Base-by-base conservation (phyloP, 805 yeast genomes). In the Metschnikowia lachancei region DNA sequence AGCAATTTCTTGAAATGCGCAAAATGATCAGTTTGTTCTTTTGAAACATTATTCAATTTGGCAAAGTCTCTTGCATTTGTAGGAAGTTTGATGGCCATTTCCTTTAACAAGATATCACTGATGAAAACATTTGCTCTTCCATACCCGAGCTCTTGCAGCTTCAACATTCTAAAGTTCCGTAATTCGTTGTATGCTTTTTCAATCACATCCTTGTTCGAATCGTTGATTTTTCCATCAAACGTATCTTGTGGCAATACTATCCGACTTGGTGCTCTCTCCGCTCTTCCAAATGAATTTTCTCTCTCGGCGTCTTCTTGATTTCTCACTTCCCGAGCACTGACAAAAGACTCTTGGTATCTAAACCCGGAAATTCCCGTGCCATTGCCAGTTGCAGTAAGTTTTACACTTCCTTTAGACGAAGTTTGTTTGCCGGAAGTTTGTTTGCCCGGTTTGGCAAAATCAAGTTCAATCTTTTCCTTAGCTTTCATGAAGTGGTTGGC, bases 11-110 rank as follows among this genome's bases (percentile, higher is more conserved):
- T 72, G 60, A 78, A 78, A 47, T 63, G 56, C 34, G 54, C 55
- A 54, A 74, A 78, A 50, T 62, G 57, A 2, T 62, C 58, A 26
- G 58, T 41, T 29, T 63, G 70, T 6, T 63, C 62, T 46, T 62
- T 56, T 22, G 62, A 58, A 16, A 74, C 61, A 4, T 68, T 76
- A 0, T 57, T 61, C 39, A 80, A 54, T 40, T 57, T 60, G 6
- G 67, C 62, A 59, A 70, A 84, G 34, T 73, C 83, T 14, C 56
- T 60, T 37, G 73, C 72, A 13, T 72, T 74, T 2, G 71, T 68
- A 1, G 90, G 89, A 28, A 83, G 65, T 41, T 64, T 68, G 16
- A 60, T 52, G 0, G 87, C 80, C 81, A 83, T 75, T 36, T 79
- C 82, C 49, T 72, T 71, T 47, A 83, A 58, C 0, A 80, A 53